A percentile compares a stretch with the other conserved stretches of the same genome.
These are phyloP conservation scores for Aquilaria yunnanensis DNA, from an alignment of 345 rosid genomes.

Conservation along the genomic window DNA sequence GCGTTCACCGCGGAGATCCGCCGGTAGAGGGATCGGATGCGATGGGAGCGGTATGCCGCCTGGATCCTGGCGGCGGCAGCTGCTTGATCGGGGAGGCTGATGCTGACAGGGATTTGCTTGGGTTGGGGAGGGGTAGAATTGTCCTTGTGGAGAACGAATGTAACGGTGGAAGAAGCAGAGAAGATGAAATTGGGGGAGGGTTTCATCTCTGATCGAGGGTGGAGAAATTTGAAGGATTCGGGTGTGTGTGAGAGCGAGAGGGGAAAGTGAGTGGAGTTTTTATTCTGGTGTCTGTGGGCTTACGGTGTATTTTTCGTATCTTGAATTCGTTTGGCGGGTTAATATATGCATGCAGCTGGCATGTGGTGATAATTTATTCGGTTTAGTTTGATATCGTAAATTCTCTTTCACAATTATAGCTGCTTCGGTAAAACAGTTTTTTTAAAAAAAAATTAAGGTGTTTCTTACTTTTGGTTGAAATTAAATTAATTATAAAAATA, in stretches of 20 bases:
- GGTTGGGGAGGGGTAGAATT: slow-evolving; percentile 14
- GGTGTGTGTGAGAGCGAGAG: neutral
- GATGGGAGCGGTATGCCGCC: slow-evolving; percentile 52
- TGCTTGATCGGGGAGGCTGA: slow-evolving; percentile 20
- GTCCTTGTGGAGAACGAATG: slow-evolving; percentile 24
- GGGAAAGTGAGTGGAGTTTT: neutral
- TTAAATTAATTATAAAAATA: no score
- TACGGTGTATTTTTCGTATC: no score
- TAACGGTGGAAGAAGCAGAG: slow-evolving; percentile 31
- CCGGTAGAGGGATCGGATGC: slow-evolving; percentile 50
- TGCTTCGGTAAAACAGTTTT: no score
- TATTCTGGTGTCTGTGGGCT: no score
- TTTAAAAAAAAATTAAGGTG: no score
- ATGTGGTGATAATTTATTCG: no score
- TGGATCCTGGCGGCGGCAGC: slow-evolving; percentile 65
- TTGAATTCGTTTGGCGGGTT: no score
- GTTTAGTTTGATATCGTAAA: no score
- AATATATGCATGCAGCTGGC: no score
- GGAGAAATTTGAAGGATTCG: neutral
- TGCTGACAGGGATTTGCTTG: slow-evolving; percentile 16
- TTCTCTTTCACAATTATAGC: no score
- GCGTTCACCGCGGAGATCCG: slow-evolving; percentile 42
- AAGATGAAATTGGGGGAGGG: slow-evolving; percentile 25
- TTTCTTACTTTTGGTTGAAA: no score
- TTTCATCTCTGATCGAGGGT: slow-evolving; percentile 20